Evolutionary conservation across 2,329 filamentous ascomycete genomes (phyloP).

Genomic region (Aspergillus brunneoviolaceus): DNA sequence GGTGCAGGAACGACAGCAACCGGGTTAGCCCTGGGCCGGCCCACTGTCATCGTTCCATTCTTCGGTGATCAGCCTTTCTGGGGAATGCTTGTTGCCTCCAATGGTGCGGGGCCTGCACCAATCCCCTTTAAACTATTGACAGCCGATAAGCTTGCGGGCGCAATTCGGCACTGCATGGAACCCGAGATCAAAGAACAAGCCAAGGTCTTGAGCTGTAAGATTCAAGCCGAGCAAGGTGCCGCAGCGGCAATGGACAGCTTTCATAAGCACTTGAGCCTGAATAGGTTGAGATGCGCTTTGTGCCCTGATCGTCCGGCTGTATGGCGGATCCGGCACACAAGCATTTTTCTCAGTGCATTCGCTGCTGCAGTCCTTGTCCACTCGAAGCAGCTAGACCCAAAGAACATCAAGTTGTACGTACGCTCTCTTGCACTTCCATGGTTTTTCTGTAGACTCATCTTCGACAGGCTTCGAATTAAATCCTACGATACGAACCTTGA

Average conservation of each 20-base stretch:
- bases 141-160: slow-evolving; percentile 62
- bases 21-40: slow-evolving; percentile 72
- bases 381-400: slow-evolving; percentile 62
- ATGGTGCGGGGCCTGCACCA: slow-evolving; percentile 68
- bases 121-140: slow-evolving; percentile 68
- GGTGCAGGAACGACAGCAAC: slow-evolving; percentile 82
- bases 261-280: slow-evolving; percentile 63
- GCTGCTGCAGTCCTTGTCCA: slow-evolving; percentile 67
- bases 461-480: slow-evolving; percentile 45
- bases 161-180: slow-evolving; percentile 60
- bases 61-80: slow-evolving; percentile 81
- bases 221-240: slow-evolving; percentile 63
- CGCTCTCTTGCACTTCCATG: neutral
- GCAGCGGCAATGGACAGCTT: slow-evolving; percentile 65
- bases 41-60: slow-evolving; percentile 80
- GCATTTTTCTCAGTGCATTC: slow-evolving; percentile 66
- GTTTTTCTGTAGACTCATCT: neutral
- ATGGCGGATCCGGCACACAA: slow-evolving; percentile 69
- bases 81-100: slow-evolving; percentile 71
- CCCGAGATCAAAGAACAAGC: slow-evolving; percentile 58
- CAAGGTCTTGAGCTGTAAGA: slow-evolving; percentile 59
- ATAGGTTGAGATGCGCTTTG: slow-evolving; percentile 66
- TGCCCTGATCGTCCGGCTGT: slow-evolving; percentile 66
- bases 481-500: slow-evolving; percentile 75
- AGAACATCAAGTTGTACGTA: slow-evolving; percentile 71